Evolutionary conservation across 2,329 filamentous ascomycete genomes (phyloP).

Genomic region (Westerdykella sp.): DNA sequence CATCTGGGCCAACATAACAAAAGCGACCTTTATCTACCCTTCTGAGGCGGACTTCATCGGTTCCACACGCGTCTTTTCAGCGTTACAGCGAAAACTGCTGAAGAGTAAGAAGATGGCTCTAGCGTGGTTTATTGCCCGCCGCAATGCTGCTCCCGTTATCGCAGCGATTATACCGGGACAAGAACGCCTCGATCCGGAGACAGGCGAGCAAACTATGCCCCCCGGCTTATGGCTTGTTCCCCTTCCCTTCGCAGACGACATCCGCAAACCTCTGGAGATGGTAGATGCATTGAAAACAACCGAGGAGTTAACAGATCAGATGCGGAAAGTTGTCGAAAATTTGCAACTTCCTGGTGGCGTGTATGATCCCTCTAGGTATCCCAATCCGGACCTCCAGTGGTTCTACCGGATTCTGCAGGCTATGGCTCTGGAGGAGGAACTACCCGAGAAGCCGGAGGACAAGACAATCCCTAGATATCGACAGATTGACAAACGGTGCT

Average conservation of each 20-base stretch:
- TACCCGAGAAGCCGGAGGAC: constrained; percentile 68
- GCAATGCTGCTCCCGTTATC: constrained; percentile 71
- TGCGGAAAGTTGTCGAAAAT: constrained; percentile 77
- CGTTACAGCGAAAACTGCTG: constrained; percentile 80
- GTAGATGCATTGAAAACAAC: constrained; percentile 45
- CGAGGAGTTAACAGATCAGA: constrained; percentile 68
- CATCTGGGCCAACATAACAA: constrained; percentile 77
- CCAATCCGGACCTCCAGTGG: constrained; percentile 92
- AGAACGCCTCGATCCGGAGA: constrained; percentile 53
- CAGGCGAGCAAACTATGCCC: constrained; percentile 64
- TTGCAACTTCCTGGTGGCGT: constrained; percentile 78
- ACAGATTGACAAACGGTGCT: constrained; percentile 69
- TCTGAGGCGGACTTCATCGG: constrained; percentile 85
- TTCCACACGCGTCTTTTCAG: constrained; percentile 86
- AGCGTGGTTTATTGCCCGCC: constrained; percentile 81
- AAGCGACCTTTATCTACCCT: constrained; percentile 88
- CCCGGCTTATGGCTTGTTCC: constrained; percentile 84
- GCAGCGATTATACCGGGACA: constrained; percentile 75
- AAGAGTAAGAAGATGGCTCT: constrained; percentile 74
- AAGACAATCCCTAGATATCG: constrained; percentile 77
- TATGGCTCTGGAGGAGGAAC: constrained; percentile 83
- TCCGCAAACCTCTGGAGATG: constrained; percentile 64
- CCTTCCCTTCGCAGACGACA: constrained; percentile 82
- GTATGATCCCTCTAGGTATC: constrained; percentile 82
- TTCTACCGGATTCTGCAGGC: constrained; percentile 93